Base-by-base conservation (phyloP, 306 rosid genomes). In the Dalbergia oliveri region DNA sequence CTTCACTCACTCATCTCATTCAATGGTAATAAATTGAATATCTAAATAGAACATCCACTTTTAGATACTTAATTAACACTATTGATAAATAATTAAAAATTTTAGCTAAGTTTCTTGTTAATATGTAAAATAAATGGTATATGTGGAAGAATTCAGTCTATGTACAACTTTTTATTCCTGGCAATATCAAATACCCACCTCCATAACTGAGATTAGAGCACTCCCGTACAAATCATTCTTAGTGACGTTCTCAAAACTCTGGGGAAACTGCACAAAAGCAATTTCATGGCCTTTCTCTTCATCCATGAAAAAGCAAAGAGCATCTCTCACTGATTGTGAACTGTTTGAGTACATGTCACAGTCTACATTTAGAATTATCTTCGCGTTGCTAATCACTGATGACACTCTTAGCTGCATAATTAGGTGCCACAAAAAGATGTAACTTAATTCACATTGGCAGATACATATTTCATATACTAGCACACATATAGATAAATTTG, bases 291-390 rank as follows among this genome's bases (percentile, higher is more conserved):
- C 93, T 50, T 89, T 83, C 56, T 84, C 81, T 67, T 91, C 89
- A 73, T 91, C 97, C 94, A 93, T 81, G 67, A 93, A 82, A 74
- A 93, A 93, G 84, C 98, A 93, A 8, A 93, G 88, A 66, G 94
- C 98, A 66, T 91, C 97, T 62, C 87, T 78, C 49, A 93, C 59
- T 44, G 93, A 87, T 68, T 75, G 44, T 3, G 89, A 90, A 67
- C 80, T 85, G 82, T 90, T 90, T 49, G 94, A 87, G 67, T 82
- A 84, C 97, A 91, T 93, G 74, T 89, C 93, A 71, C 97, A 93
- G 45, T 93, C 97, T 51, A 91, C 88, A 66, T 77, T 86, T 3
- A 89, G 89, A 84, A 90, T 82, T 21, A 93, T 75, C 34, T 87
- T 44, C 3, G 89, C 92, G 5, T 88, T 91, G 93, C 98, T 93